Percentiles rank a stretch among this genome's conserved stretches.
These are phyloP conservation scores for Citrus inodora DNA, from an alignment of 345 rosid species.

Conservation along the genomic window DNA sequence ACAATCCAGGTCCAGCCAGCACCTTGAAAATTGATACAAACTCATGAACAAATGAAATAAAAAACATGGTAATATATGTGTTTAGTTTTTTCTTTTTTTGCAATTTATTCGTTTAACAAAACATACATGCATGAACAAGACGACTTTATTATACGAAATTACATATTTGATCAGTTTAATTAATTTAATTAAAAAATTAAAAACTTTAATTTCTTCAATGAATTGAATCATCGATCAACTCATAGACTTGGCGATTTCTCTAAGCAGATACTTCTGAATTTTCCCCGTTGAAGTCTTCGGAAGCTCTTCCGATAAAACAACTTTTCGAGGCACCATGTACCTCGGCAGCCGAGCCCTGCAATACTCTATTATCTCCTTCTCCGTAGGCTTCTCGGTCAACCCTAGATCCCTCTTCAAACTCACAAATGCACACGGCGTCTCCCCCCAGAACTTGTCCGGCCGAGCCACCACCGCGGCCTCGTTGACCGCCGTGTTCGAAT, in stretches of 20 bases:
- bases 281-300: not conserved
- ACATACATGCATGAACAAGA: not conserved
- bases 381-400: not conserved
- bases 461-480: not conserved
- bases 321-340: not conserved
- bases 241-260: not conserved
- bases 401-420: not conserved
- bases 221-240: not conserved
- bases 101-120: no score
- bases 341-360: not conserved
- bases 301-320: not conserved
- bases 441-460: not conserved
- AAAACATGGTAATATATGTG: no score
- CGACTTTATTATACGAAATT: not conserved
- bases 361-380: not conserved
- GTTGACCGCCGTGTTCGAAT: not conserved
- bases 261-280: not conserved
- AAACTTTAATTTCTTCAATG: no score
- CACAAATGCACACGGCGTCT: slow-evolving; percentile 1
- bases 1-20: no score
- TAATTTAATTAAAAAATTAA: no score
- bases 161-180: no score
- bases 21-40: no score
- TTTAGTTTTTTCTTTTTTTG: no score
- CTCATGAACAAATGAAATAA: no score